phyloP scores from a whole-genome alignment of 2,329 filamentous ascomycete species.

The Plectosphaerella sp. region DNA sequence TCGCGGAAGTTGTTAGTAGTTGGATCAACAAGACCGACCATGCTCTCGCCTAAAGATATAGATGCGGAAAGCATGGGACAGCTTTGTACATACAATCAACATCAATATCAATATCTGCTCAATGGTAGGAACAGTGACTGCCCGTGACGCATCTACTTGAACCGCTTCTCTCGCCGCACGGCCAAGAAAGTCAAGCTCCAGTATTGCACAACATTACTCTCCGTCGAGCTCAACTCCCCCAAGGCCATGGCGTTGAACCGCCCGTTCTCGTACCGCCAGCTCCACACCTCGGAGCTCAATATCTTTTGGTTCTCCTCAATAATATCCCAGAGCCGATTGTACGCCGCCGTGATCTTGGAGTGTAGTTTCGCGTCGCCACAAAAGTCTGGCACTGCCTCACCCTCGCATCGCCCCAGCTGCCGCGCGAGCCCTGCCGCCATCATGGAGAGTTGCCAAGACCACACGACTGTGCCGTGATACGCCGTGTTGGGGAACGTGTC shows the following conservation, averaged over 20 bases:
- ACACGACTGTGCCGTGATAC: conserved; percentile 62
- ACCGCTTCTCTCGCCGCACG: not conserved
- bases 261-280: not conserved
- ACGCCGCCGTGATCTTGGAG: conserved; percentile 42
- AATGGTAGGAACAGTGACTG: too few relatives aligned
- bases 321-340: conserved; percentile 56
- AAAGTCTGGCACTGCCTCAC: conserved; percentile 35
- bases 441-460: conserved; percentile 62
- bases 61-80: too few relatives aligned
- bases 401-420: conserved; percentile 49
- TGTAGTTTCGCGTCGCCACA: conserved; percentile 41
- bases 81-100: too few relatives aligned
- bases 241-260: not conserved
- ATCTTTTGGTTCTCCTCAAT: conserved; percentile 46
- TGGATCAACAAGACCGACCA: conserved; percentile 26
- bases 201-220: not conserved
- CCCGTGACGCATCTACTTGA: not conserved
- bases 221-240: not conserved
- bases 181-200: conserved; percentile 1
- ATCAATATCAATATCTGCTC: too few relatives aligned
- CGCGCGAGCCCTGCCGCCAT: conserved; percentile 56
- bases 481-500: conserved; percentile 50
- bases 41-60: not conserved
- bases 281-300: not conserved
- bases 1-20: conserved; percentile 30